These are phyloP conservation scores for Aeschynomene evenia DNA, from an alignment of 306 rosid genomes.

Conservation along the genomic window DNA sequence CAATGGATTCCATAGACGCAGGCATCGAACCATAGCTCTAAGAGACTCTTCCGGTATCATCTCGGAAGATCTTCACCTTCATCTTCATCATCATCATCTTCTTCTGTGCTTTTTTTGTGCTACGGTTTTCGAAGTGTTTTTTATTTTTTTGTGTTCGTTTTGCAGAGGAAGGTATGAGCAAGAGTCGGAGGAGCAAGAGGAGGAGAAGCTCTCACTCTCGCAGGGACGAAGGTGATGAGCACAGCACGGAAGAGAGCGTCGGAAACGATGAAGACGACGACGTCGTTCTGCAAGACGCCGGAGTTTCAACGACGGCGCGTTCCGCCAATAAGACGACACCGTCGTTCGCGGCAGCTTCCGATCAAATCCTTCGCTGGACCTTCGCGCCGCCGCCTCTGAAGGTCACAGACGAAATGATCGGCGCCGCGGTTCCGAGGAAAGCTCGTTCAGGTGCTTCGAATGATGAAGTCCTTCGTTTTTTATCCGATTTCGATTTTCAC, in stretches of 20 bases:
- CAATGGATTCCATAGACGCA: slow-evolving; percentile 37
- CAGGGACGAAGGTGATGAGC: slow-evolving; percentile 42
- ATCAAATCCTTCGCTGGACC: slow-evolving; percentile 44
- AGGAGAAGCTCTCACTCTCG: slow-evolving; percentile 43
- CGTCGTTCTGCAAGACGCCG: slow-evolving; percentile 32
- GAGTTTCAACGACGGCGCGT: slow-evolving; percentile 31
- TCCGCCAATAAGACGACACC: slow-evolving; percentile 27
- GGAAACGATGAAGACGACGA: slow-evolving; percentile 43
- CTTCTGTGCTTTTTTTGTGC: not conserved
- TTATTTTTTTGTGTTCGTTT: not conserved
- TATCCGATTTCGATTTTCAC: not conserved
- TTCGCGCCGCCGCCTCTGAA: slow-evolving; percentile 37
- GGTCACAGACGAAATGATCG: slow-evolving; percentile 48
- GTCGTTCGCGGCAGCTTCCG: slow-evolving; percentile 10
- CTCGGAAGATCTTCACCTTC: not conserved
- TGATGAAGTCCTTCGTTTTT: not conserved
- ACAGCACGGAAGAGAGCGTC: slow-evolving; percentile 41
- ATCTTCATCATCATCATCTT: not conserved
- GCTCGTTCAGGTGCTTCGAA: slow-evolving; percentile 69
- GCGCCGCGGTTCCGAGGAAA: slow-evolving; percentile 65
- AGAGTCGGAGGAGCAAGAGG: slow-evolving; percentile 47
- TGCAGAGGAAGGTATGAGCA: slow-evolving; percentile 40
- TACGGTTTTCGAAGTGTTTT: not conserved
- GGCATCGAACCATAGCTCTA: slow-evolving; percentile 35
- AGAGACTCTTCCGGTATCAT: slow-evolving; percentile 49